A percentile compares a stretch with the other conserved stretches of the same genome.
These are phyloP conservation scores for Mallotus repandus DNA, from an alignment of 441 rosid species.

Conservation along the genomic window DNA sequence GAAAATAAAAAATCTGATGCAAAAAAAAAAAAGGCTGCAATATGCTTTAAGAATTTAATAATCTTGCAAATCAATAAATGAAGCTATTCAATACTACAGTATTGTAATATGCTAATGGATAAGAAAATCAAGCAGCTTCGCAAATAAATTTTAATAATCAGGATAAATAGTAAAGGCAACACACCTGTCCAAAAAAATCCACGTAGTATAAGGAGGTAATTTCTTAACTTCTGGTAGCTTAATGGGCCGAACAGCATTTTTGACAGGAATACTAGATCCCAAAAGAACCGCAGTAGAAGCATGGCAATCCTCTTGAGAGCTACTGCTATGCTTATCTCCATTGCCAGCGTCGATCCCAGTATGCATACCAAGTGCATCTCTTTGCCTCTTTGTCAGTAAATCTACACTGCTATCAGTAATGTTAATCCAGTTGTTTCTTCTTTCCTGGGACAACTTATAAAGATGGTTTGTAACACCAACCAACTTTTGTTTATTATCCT, in stretches of 20 bases:
- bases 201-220: constrained; percentile 93
- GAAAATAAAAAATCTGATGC: not conserved
- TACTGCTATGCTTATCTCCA: constrained; percentile 52
- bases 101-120: not conserved
- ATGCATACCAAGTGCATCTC: constrained; percentile 62
- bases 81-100: not conserved
- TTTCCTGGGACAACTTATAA: constrained; percentile 50
- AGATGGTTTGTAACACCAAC: constrained; percentile 51
- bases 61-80: not conserved
- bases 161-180: constrained; percentile 15
- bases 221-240: constrained; percentile 77
- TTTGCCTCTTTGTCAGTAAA: constrained; percentile 78
- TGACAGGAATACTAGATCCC: constrained; percentile 81
- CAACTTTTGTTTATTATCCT: constrained; percentile 69
- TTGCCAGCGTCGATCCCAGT: constrained; percentile 50
- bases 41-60: not conserved
- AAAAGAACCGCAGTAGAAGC: constrained; percentile 55
- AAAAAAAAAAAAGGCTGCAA: constrained; percentile 1
- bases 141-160: not conserved
- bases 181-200: constrained; percentile 96
- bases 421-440: constrained; percentile 43
- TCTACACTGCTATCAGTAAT: constrained; percentile 39
- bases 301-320: constrained; percentile 56
- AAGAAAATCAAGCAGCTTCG: not conserved
- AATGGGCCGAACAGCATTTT: constrained; percentile 71